These are phyloP conservation scores for Parietaria judaica DNA, from an alignment of 306 rosid genomes.

Conservation along the genomic window DNA sequence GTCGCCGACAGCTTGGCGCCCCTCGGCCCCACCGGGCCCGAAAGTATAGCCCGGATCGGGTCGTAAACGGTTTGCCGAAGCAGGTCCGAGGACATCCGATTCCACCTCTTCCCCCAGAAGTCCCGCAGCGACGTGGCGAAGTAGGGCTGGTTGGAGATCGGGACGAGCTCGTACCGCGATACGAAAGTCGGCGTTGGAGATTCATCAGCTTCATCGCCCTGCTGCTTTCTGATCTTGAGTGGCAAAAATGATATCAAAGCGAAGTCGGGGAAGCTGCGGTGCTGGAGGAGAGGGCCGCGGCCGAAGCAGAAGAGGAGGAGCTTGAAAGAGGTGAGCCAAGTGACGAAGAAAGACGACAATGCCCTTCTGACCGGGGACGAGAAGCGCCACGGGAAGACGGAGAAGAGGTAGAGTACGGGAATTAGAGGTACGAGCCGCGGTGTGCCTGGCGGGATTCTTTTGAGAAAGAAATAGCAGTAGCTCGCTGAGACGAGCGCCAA, in stretches of 20 bases:
- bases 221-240: background rate
- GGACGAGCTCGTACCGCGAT: slow-evolving; percentile 6
- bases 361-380: background rate
- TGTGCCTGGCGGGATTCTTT: background rate
- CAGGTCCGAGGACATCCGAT: slow-evolving; percentile 11
- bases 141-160: slow-evolving; percentile 13
- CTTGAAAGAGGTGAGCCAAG: slow-evolving; percentile 22
- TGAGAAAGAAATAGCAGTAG: too few species aligned
- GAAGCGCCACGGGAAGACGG: background rate
- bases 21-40: background rate
- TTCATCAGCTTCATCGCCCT: background rate
- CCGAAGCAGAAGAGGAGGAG: slow-evolving; percentile 21
- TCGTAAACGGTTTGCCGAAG: slow-evolving; percentile 5
- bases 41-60: slow-evolving; percentile 11
- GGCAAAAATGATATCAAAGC: slow-evolving; percentile 7
- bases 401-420: background rate
- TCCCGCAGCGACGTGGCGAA: slow-evolving; percentile 21
- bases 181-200: background rate
- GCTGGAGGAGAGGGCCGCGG: slow-evolving; percentile 15
- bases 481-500: too few species aligned
- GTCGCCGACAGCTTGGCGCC: slow-evolving; percentile 5
- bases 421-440: background rate
- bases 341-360: slow-evolving; percentile 18
- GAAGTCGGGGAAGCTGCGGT: slow-evolving; percentile 5
- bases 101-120: slow-evolving; percentile 29